phyloP scores from a whole-genome alignment of 176 grass and related monocot genomes.

The Microstegium vimineum region DNA sequence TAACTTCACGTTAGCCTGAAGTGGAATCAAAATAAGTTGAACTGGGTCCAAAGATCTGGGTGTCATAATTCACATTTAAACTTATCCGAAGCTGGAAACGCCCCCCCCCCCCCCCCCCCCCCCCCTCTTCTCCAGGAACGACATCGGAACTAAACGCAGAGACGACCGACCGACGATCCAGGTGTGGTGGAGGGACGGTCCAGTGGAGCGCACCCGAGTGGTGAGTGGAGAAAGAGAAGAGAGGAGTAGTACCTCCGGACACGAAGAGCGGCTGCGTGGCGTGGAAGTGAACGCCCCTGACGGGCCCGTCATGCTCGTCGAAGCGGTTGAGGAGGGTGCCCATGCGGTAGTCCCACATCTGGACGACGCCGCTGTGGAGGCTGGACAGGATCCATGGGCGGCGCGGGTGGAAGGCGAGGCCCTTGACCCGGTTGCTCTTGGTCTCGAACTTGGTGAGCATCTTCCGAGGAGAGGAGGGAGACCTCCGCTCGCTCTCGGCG shows the following conservation, averaged over 20 bases:
- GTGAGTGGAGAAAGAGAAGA: not conserved
- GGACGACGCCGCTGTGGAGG: constrained; percentile 91
- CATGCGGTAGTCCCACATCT: constrained; percentile 96
- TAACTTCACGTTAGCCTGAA: not conserved
- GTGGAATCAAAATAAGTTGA: not conserved
- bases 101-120: too few relatives aligned
- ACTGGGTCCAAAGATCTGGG: not conserved
- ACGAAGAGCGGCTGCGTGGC: constrained; percentile 84
- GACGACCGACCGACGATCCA: not conserved
- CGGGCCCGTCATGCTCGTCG: constrained; percentile 90
- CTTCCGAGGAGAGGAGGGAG: not conserved
- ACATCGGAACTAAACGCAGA: not conserved
- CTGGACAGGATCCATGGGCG: constrained; percentile 84
- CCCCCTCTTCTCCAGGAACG: not conserved
- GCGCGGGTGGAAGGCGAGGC: constrained; percentile 37
- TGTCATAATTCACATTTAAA: not conserved
- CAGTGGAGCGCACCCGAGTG: not conserved
- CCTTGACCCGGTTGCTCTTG: not conserved
- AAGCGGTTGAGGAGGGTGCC: constrained; percentile 93
- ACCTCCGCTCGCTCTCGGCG: not conserved
- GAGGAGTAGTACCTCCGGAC: constrained; percentile 58
- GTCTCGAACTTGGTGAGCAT: not conserved
- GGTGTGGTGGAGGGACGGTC: not conserved
- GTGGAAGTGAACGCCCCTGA: constrained; percentile 87
- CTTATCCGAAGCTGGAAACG: not conserved